These are phyloP conservation scores for Aureobasidium sp. DNA, from an alignment of 2,329 filamentous ascomycete species.

Conservation along the genomic window DNA sequence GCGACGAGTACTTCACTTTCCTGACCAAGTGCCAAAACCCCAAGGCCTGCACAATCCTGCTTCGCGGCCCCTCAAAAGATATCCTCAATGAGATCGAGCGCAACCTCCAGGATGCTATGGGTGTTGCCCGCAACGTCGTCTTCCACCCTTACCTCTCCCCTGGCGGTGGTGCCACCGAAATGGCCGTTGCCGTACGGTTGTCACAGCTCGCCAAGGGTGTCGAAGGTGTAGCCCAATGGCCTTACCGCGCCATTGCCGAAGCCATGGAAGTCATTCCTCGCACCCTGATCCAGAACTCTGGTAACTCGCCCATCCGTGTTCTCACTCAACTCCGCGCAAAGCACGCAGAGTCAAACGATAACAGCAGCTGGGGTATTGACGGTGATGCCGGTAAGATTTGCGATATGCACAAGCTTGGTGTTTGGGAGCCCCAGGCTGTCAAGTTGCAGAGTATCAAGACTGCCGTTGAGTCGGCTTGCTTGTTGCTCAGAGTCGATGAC, in stretches of 20 bases:
- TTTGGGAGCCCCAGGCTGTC: constrained; percentile 97
- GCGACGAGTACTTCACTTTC: constrained; percentile 99
- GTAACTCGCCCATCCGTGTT: constrained; percentile 84
- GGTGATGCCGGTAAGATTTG: constrained; percentile 86
- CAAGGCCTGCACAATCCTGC: constrained; percentile 94
- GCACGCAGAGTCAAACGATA: constrained; percentile 85
- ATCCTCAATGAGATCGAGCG: constrained; percentile 98
- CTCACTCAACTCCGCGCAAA: constrained; percentile 90
- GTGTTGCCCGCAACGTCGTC: constrained; percentile 93
- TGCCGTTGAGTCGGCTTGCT: constrained; percentile 90
- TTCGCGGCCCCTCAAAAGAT: constrained; percentile 93
- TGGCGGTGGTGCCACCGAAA: constrained; percentile 93
- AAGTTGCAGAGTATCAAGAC: constrained; percentile 99
- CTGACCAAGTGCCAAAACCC: constrained; percentile 89
- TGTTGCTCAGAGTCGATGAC: constrained; percentile 91
- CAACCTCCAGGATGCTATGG: constrained; percentile 97
- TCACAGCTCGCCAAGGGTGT: constrained; percentile 81
- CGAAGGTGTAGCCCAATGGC: constrained; percentile 97
- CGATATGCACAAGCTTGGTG: constrained; percentile 95
- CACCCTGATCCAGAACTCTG: constrained; percentile 92
- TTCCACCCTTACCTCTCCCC: constrained; percentile 92
- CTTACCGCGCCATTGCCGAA: constrained; percentile 94
- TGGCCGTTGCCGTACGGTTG: constrained; percentile 88
- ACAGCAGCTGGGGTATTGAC: constrained; percentile 87
- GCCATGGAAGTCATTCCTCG: constrained; percentile 97